Base-by-base conservation (phyloP, 75 land plant genomes). In the Sequoia sempervirens region DNA sequence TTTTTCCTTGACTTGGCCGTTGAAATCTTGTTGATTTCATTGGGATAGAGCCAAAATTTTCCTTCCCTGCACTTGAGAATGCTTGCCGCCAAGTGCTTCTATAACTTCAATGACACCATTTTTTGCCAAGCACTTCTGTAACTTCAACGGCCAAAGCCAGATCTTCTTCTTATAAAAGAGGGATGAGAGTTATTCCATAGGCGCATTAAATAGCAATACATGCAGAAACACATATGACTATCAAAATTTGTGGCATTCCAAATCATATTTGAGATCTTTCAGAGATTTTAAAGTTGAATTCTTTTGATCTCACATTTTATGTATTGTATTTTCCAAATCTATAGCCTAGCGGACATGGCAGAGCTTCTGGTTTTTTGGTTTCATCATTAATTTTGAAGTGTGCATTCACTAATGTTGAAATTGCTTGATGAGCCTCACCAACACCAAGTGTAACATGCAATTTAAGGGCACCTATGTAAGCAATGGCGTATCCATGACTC, bases 21-120 rank as follows among this genome's bases (percentile, higher is more conserved):
- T 83, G 93, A 91, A 82, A 91, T 91, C 82, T 91, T 92, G 70
- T 86, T 91, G 81, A 86, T 86, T 82, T 91, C 93, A 91, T 91
- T 91, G 64, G 93, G 93, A 82, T 91, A 92, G 50, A 91, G 92
- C 93, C 93, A 91, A 34, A 91, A 92, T 84, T 91, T 91, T 36
- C 92, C 92, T 68, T 83, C 80, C 2, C 92, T 89, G 68, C 92
- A 91, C 85, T 90, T 85, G 76, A 91, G 92, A 17, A 91, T 89
- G 91, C 92, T 91, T 41, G 92, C 87, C 46, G 92, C 92, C 43
- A 91, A 82, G 81, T 91, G 84, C 89, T 91, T 91, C 91, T 91
- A 91, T 50, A 91, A 86, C 89, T 90, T 90, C 18, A 91, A 89
- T 75, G 91, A 91, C 89, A 91, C 92, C 92, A 90, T 90, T 83